Evolutionary conservation across 23 red algal species (phyloP).

Genomic region (Pyropia haitanensis): DNA sequence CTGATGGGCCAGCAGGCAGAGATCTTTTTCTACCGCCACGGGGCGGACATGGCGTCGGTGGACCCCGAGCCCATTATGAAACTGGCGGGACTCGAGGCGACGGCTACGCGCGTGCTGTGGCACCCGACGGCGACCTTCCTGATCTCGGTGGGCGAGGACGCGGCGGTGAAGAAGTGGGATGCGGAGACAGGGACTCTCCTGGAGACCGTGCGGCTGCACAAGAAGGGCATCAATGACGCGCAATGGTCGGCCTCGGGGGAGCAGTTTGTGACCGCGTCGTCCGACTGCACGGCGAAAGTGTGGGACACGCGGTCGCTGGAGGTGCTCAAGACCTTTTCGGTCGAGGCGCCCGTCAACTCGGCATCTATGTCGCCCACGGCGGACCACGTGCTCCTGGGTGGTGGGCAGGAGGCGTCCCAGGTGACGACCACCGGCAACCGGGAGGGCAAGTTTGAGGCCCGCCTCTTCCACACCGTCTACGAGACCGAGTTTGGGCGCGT

Average conservation of each 20-base stretch:
- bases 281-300: constrained; percentile 76
- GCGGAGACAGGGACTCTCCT: constrained; percentile 71
- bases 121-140: constrained; percentile 60
- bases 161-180: constrained; percentile 89
- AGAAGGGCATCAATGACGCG: constrained; percentile 55
- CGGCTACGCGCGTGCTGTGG: constrained; percentile 67
- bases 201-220: constrained; percentile 47
- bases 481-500: constrained; percentile 78
- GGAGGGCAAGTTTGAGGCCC: constrained; percentile 81
- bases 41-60: constrained; percentile 16
- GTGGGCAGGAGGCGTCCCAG: constrained; percentile 89
- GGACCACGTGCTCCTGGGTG: constrained; percentile 79
- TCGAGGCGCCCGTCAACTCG: constrained; percentile 88
- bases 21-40: constrained; percentile 56
- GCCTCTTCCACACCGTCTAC: constrained; percentile 78
- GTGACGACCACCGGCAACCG: constrained; percentile 86
- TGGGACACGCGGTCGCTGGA: constrained; percentile 68
- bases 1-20: constrained; percentile 81
- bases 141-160: constrained; percentile 69
- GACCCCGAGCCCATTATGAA: constrained; percentile 45
- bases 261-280: constrained; percentile 72
- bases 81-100: constrained; percentile 60
- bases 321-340: constrained; percentile 55
- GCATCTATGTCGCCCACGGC: constrained; percentile 75
- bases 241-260: constrained; percentile 40